Evolutionary conservation across 768 basidiomycete genomes (phyloP).

Genomic region (Pisolithus orientalis): DNA sequence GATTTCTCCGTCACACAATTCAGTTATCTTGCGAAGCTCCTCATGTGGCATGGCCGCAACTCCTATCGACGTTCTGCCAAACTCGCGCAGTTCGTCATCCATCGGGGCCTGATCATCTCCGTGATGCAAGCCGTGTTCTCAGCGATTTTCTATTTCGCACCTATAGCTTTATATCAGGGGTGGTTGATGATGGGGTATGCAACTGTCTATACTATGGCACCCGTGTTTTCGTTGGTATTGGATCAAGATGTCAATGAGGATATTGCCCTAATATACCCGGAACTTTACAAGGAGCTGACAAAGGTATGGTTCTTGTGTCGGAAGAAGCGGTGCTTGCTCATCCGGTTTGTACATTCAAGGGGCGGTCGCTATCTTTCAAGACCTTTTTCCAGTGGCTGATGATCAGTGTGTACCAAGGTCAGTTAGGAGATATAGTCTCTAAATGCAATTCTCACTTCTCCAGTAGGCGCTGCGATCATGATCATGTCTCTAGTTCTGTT

Average conservation of each 20-base stretch:
- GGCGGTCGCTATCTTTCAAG: conserved; percentile 91
- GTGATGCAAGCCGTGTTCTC: conserved; percentile 98
- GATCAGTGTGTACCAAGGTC: conserved; percentile 97
- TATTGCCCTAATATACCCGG: conserved; percentile 90
- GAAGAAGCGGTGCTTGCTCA: not conserved
- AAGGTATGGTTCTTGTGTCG: conserved; percentile 51
- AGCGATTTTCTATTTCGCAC: conserved; percentile 88
- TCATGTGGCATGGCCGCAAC: conserved; percentile 98
- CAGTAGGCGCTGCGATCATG: conserved; percentile 92
- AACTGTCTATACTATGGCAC: conserved; percentile 96
- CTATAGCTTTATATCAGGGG: conserved; percentile 95
- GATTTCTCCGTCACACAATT: conserved; percentile 99
- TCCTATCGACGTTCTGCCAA: conserved; percentile 98
- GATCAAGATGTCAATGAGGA: conserved; percentile 96
- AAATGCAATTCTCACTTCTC: not conserved
- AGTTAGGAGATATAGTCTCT: conserved; percentile 3
- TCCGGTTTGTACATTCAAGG: conserved; percentile 39
- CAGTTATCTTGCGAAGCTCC: conserved; percentile 89
- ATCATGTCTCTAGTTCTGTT: conserved; percentile 94
- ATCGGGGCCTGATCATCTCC: conserved; percentile 93
- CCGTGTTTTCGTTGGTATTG: conserved; percentile 94
- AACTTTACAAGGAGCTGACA: conserved; percentile 94
- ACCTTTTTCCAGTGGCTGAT: conserved; percentile 98
- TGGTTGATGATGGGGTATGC: conserved; percentile 98
- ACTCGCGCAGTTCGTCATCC: conserved; percentile 97